phyloP scores from a whole-genome alignment of 148 eudicot species.

The Cornus kousa region DNA sequence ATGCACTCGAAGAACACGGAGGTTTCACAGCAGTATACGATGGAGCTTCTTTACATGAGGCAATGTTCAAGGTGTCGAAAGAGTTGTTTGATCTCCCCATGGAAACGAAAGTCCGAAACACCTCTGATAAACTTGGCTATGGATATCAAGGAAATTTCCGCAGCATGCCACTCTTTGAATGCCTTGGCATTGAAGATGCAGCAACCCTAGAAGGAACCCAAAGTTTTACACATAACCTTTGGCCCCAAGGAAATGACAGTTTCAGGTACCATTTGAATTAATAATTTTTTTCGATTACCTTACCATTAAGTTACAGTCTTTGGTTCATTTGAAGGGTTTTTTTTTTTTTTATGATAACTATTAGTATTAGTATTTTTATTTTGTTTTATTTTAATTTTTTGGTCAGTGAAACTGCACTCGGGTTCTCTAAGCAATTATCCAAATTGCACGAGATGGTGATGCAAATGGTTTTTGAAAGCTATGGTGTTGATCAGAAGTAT shows the following conservation, averaged over 20 bases:
- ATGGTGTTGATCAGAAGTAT: conserved; percentile 41
- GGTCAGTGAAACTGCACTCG: conserved; percentile 28
- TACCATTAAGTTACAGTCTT: not conserved
- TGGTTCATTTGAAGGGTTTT: no score
- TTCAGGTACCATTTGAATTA: conserved; percentile 35
- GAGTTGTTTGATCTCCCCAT: conserved; percentile 41
- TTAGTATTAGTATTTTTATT: no score
- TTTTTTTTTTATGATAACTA: no score
- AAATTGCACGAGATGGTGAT: conserved; percentile 37
- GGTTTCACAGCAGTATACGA: conserved; percentile 41
- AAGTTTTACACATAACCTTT: conserved; percentile 47
- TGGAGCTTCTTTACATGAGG: conserved; percentile 20
- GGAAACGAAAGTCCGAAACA: conserved; percentile 40
- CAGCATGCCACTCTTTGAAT: conserved; percentile 40
- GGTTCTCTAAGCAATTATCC: conserved; percentile 35
- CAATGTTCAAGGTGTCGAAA: conserved; percentile 22
- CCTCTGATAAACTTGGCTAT: conserved; percentile 32
- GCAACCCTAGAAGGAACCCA: conserved; percentile 21
- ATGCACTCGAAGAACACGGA: conserved; percentile 54
- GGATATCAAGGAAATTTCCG: conserved; percentile 37
- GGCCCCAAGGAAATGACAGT: conserved; percentile 45
- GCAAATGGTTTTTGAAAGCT: conserved; percentile 50
- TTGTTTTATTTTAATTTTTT: not conserved
- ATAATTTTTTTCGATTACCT: not conserved
- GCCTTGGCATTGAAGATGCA: conserved; percentile 40